A percentile compares a stretch with the other conserved stretches of the same genome.
These are phyloP conservation scores for Cordyceps fumosorosea DNA, from an alignment of 2,329 filamentous ascomycete species.

Conservation along the genomic window DNA sequence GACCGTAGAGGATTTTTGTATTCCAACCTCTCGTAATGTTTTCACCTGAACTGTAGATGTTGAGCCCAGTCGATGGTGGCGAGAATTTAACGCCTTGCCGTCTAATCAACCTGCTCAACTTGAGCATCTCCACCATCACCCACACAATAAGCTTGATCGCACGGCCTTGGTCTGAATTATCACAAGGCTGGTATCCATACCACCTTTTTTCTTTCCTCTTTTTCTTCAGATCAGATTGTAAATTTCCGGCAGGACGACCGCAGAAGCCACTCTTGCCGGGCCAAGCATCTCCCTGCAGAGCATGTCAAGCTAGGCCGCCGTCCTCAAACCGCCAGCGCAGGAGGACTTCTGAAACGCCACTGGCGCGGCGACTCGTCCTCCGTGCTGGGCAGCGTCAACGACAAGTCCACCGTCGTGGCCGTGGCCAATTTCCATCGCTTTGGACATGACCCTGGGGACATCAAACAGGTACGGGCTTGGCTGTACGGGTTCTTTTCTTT, in stretches of 20 bases:
- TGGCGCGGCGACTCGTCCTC: background rate
- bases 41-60: no score
- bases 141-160: slow-evolving; percentile 6
- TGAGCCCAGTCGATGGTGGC: background rate
- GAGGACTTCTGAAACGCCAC: slow-evolving; percentile 6
- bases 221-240: background rate
- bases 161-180: slow-evolving; percentile 2
- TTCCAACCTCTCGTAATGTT: no score
- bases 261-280: no score
- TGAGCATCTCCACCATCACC: background rate
- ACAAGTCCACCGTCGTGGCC: background rate
- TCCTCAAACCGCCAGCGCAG: slow-evolving; percentile 9
- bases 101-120: background rate
- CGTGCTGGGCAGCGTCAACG: background rate
- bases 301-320: background rate
- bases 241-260: background rate
- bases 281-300: background rate
- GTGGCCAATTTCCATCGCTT: no score
- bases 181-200: background rate
- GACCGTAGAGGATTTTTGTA: background rate
- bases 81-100: background rate
- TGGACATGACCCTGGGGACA: background rate
- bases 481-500: background rate
- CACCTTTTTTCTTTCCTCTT: background rate
- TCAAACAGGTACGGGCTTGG: slow-evolving; percentile 1